These are phyloP conservation scores for Torrubiellomyces zombiae DNA, from an alignment of 2,329 filamentous ascomycete genomes.

Conservation along the genomic window DNA sequence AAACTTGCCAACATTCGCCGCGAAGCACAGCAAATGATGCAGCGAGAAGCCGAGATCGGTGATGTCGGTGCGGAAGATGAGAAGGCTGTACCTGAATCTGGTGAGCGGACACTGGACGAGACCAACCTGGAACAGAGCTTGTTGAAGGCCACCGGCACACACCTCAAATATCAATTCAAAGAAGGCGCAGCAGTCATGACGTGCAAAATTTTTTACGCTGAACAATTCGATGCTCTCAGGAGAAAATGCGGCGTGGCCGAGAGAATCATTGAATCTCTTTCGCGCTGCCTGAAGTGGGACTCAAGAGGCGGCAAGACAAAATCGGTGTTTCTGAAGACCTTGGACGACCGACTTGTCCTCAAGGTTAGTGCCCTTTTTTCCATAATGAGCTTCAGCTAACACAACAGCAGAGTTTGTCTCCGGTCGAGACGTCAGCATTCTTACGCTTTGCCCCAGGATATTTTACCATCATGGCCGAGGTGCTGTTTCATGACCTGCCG, in stretches of 20 bases:
- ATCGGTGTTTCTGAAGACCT: constrained; percentile 88
- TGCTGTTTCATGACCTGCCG: constrained; percentile 84
- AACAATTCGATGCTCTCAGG: constrained; percentile 89
- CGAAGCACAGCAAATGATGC: constrained; percentile 26
- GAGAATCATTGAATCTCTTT: constrained; percentile 86
- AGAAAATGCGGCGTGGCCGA: constrained; percentile 87
- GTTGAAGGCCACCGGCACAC: constrained; percentile 69
- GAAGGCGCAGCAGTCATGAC: constrained; percentile 90
- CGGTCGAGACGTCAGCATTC: constrained; percentile 86
- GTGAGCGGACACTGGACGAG: constrained; percentile 35
- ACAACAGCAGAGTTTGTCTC: constrained; percentile 50
- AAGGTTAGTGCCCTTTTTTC: constrained; percentile 33
- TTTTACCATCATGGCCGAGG: constrained; percentile 93
- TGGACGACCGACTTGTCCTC: constrained; percentile 85
- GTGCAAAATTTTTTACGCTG: constrained; percentile 97
- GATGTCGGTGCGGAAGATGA: constrained; percentile 18
- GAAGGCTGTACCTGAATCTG: too few relatives aligned
- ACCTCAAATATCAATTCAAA: constrained; percentile 89
- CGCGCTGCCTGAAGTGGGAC: constrained; percentile 93
- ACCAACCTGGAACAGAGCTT: constrained; percentile 72
- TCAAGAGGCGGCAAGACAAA: constrained; percentile 97
- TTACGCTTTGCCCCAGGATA: constrained; percentile 91
- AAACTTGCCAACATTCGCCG: constrained; percentile 56
- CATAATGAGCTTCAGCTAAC: constrained; percentile 5
- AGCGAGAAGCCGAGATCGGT: constrained; percentile 18